Evolutionary conservation across 495 filamentous ascomycete species (phyloP).

Genomic region (Choiromyces venosus): DNA sequence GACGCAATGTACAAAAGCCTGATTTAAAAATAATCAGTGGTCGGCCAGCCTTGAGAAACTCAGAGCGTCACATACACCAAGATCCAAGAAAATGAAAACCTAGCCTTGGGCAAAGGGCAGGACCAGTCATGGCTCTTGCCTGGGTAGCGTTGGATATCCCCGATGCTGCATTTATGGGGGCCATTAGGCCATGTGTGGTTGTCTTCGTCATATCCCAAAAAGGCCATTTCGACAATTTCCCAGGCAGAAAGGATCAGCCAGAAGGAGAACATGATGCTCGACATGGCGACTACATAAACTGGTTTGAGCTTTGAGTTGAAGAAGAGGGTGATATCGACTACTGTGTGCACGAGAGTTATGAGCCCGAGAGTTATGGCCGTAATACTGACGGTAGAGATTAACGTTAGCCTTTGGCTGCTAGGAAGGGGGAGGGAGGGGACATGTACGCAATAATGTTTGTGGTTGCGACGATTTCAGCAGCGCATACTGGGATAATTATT

Average conservation of each 20-base stretch:
- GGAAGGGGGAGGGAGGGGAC: background rate
- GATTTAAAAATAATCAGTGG: background rate
- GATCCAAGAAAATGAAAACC: background rate
- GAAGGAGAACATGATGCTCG: slow-evolving; percentile 1
- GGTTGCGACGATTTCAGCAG: background rate
- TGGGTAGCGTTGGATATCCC: background rate
- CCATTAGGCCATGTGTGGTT: background rate
- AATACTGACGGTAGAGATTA: background rate
- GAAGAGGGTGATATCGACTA: background rate
- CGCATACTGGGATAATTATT: background rate
- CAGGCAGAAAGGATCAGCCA: background rate
- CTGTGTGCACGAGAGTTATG: background rate
- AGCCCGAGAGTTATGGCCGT: background rate
- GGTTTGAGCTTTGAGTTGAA: background rate
- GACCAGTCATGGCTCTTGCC: background rate
- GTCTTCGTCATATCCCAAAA: background rate
- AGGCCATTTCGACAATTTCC: background rate
- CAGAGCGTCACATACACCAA: background rate
- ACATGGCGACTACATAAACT: background rate
- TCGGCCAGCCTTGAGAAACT: background rate
- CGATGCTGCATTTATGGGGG: background rate
- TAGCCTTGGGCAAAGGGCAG: background rate
- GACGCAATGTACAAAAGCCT: background rate
- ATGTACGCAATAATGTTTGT: background rate
- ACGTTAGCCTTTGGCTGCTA: background rate